phyloP scores from a whole-genome alignment of 257 asterid genomes.

The Solanum pennellii region DNA sequence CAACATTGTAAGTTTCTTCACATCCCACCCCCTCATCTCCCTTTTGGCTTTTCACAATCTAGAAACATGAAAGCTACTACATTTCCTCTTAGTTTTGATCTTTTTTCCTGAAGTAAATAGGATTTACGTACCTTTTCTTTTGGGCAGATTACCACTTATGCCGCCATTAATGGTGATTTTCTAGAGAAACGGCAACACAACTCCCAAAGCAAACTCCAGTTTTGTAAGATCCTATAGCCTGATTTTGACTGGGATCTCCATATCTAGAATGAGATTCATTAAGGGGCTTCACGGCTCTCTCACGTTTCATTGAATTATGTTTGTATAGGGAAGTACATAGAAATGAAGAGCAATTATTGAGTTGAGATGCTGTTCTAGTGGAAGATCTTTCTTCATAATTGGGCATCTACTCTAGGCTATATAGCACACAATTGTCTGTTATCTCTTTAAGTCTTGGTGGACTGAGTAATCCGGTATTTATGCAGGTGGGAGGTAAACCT shows the following conservation, averaged over 20 bases:
- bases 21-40: neutral
- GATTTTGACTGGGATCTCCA: neutral
- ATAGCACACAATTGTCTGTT: too few species aligned
- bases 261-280: neutral
- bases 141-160: neutral
- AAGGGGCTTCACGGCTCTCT: neutral
- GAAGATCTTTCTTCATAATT: neutral
- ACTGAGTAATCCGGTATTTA: neutral
- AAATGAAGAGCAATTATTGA: neutral
- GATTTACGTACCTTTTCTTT: neutral
- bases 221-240: conserved; percentile 1
- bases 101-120: neutral
- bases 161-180: neutral
- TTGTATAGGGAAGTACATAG: neutral
- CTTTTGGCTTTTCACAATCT: neutral
- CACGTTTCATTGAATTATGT: neutral
- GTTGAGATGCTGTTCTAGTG: neutral
- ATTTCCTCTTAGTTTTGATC: neutral
- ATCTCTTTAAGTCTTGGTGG: too few species aligned
- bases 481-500: neutral
- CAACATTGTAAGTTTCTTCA: neutral
- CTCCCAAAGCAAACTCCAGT: neutral
- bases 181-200: neutral
- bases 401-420: too few species aligned
- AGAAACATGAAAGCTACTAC: neutral